Evolutionary conservation across 2,329 filamentous ascomycete genomes (phyloP).

Genomic region (Aspergillus terreus): DNA sequence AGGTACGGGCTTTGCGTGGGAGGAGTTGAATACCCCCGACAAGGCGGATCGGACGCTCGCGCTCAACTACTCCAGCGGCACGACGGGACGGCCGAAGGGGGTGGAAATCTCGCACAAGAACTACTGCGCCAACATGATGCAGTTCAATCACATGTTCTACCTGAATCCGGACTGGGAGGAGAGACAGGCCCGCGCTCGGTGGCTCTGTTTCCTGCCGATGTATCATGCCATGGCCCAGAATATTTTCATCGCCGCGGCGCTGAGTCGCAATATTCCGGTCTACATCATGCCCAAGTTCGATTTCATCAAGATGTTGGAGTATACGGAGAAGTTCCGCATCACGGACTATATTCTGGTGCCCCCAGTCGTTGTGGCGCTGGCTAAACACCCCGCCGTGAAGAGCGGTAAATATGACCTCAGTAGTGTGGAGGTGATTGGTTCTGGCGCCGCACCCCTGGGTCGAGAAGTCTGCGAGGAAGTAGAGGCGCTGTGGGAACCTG

Average conservation of each 20-base stretch:
- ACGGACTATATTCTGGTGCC: conserved; percentile 66
- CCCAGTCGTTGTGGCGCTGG: conserved; percentile 68
- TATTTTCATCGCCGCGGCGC: conserved; percentile 60
- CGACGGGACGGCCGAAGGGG: conserved; percentile 79
- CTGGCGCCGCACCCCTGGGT: conserved; percentile 66
- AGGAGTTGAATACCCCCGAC: conserved; percentile 42
- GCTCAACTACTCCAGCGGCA: conserved; percentile 72
- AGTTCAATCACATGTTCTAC: conserved; percentile 51
- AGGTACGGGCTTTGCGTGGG: conserved; percentile 61
- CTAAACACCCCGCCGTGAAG: conserved; percentile 64
- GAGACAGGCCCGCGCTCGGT: conserved; percentile 40
- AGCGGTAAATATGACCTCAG: conserved; percentile 61
- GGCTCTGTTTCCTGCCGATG: conserved; percentile 70
- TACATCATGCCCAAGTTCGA: conserved; percentile 80
- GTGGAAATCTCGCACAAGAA: conserved; percentile 77
- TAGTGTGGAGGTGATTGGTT: conserved; percentile 57
- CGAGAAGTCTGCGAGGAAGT: conserved; percentile 54
- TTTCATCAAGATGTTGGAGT: conserved; percentile 66
- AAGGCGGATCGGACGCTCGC: conserved; percentile 44
- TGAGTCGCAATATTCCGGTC: conserved; percentile 54
- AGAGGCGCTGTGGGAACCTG: conserved; percentile 52
- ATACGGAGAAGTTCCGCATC: conserved; percentile 66
- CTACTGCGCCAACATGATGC: conserved; percentile 67
- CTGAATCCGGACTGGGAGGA: conserved; percentile 49
- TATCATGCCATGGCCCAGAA: conserved; percentile 74